A percentile compares a stretch with the other conserved stretches of the same genome.
Conservation (phyloP, 345 rosid species). For the Salix viminalis region DNA sequence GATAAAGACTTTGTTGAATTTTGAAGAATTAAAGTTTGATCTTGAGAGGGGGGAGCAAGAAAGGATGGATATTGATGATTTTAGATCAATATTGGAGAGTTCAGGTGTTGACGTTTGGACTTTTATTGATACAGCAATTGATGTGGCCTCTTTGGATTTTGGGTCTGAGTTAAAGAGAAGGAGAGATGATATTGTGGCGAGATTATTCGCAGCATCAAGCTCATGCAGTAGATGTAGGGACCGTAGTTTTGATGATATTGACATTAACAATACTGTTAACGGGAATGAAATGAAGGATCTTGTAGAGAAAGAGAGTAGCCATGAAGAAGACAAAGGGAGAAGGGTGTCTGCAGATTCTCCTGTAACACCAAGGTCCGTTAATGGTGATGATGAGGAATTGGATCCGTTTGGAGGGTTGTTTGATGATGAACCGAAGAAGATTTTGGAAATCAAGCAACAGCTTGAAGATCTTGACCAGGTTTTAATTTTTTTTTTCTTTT, state of each 20-base stretch:
- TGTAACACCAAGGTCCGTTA: conserved; percentile 41
- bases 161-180: conserved; percentile 58
- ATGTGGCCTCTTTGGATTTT: conserved; percentile 68
- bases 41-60: neutral
- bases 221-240: conserved; percentile 46
- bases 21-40: neutral
- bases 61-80: conserved; percentile 80
- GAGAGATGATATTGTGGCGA: conserved; percentile 83
- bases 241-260: conserved; percentile 46
- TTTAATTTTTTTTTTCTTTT: neutral
- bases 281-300: conserved; percentile 20
- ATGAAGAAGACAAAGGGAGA: conserved; percentile 13
- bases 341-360: conserved; percentile 37
- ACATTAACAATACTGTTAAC: conserved; percentile 14
- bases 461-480: conserved; percentile 97
- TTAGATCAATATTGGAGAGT: conserved; percentile 64
- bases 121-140: conserved; percentile 78
- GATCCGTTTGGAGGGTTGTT: conserved; percentile 89
- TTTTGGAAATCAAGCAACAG: conserved; percentile 73
- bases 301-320: conserved; percentile 31
- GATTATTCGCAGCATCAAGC: conserved; percentile 58
- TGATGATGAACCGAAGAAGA: conserved; percentile 84
- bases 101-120: conserved; percentile 92
- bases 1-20: neutral
- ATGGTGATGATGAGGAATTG: conserved; percentile 19